Conservation (phyloP, 2,329 filamentous ascomycete genomes). For the Huntiella savannae region DNA sequence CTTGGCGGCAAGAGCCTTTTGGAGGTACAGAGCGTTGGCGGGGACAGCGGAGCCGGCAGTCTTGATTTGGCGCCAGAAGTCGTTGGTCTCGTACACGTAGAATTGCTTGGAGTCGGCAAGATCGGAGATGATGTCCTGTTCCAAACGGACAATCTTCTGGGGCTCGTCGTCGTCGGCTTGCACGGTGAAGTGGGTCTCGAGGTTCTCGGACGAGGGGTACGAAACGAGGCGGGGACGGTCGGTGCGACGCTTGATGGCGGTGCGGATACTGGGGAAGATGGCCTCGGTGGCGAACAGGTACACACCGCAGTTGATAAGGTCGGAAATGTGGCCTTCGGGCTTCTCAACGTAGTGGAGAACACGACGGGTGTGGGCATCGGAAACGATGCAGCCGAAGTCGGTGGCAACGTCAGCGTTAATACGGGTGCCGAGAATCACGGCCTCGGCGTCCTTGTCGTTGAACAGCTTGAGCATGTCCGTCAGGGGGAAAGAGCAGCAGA, state of each 20-base stretch:
- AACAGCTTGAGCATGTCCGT: conserved; percentile 90
- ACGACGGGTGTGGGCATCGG: conserved; percentile 78
- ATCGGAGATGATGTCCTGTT: conserved; percentile 92
- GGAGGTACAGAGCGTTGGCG: conserved; percentile 88
- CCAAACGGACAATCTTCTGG: conserved; percentile 77
- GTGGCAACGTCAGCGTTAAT: conserved; percentile 78
- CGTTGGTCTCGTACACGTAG: conserved; percentile 95
- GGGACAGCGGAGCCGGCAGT: conserved; percentile 92
- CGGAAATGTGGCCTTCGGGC: conserved; percentile 91
- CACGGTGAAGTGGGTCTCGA: conserved; percentile 45
- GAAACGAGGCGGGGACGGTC: conserved; percentile 78
- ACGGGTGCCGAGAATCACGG: conserved; percentile 82
- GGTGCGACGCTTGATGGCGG: conserved; percentile 84
- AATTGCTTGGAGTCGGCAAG: conserved; percentile 95
- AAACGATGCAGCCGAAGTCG: conserved; percentile 97
- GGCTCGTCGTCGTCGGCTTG: conserved; percentile 51
- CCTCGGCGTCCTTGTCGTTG: conserved; percentile 87
- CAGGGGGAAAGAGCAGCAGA: conserved; percentile 95
- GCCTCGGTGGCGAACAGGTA: conserved; percentile 92
- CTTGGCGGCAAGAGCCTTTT: conserved; percentile 62
- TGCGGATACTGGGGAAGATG: conserved; percentile 90
- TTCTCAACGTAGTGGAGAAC: conserved; percentile 99
- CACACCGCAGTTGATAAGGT: conserved; percentile 97
- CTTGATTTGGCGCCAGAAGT: conserved; percentile 99
- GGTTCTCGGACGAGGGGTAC: conserved; percentile 91